phyloP scores from a whole-genome alignment of 2,329 filamentous ascomycete genomes.

The Cercospora beticola region DNA sequence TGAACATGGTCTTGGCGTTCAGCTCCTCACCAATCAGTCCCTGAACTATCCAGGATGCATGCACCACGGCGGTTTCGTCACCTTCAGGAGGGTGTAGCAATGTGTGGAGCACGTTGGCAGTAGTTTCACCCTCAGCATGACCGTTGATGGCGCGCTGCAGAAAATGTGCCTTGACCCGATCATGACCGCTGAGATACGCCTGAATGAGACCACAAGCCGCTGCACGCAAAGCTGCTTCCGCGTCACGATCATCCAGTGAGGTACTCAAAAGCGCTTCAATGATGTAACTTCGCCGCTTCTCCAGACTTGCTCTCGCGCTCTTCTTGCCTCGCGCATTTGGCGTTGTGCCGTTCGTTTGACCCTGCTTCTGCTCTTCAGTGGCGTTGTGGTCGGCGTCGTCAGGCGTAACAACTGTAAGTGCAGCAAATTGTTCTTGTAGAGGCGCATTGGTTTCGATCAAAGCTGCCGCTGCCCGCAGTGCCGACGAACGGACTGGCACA shows the following conservation, averaged over 20 bases:
- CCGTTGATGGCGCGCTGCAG: slow-evolving; percentile 85
- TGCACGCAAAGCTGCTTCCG: slow-evolving; percentile 75
- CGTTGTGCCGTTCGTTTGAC: slow-evolving; percentile 31
- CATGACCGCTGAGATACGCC: slow-evolving; percentile 83
- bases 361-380: slow-evolving; percentile 22
- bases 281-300: slow-evolving; percentile 65
- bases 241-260: slow-evolving; percentile 64
- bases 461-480: slow-evolving; percentile 81
- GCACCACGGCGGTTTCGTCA: slow-evolving; percentile 88
- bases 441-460: slow-evolving; percentile 77
- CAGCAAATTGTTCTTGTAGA: slow-evolving; percentile 86
- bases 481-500: slow-evolving; percentile 79
- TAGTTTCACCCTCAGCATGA: slow-evolving; percentile 77
- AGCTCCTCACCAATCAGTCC: slow-evolving; percentile 80
- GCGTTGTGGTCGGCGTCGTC: slow-evolving; percentile 22
- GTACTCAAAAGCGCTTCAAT: slow-evolving; percentile 90
- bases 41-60: slow-evolving; percentile 81
- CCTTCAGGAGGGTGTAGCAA: slow-evolving; percentile 66
- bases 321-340: slow-evolving; percentile 28
- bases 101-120: slow-evolving; percentile 78
- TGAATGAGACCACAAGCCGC: slow-evolving; percentile 89
- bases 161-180: slow-evolving; percentile 81
- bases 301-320: slow-evolving; percentile 32
- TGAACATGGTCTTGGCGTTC: slow-evolving; percentile 74
- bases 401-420: slow-evolving; percentile 64